phyloP scores from a whole-genome alignment of 2,329 filamentous ascomycete genomes.

The Pseudogymnoascus sp. region DNA sequence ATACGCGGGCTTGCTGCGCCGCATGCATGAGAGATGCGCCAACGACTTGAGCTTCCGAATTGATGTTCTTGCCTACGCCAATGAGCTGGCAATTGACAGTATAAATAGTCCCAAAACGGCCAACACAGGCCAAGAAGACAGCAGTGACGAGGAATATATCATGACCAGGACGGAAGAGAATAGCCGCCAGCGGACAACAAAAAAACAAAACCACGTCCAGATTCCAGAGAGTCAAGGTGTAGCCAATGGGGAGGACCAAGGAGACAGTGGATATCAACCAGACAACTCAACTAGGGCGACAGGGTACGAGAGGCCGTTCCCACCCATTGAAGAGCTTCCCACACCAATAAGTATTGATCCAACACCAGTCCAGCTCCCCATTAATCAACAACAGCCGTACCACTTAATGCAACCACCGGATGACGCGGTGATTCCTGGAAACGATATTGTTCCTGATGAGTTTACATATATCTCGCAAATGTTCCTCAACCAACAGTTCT shows the following conservation, averaged over 20 bases:
- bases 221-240: neutral
- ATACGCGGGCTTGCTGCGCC: constrained; percentile 15
- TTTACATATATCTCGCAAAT: constrained; percentile 19
- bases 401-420: neutral
- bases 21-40: constrained; percentile 10
- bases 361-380: neutral
- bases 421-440: neutral
- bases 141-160: constrained; percentile 2
- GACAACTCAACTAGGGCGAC: neutral
- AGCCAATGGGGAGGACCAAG: neutral
- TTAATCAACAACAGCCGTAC: constrained; percentile 8
- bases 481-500: constrained; percentile 22
- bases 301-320: neutral
- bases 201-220: neutral
- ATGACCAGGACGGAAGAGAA: neutral
- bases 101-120: neutral
- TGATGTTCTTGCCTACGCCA: constrained; percentile 14
- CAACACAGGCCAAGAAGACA: neutral
- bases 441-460: constrained; percentile 16
- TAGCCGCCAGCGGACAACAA: neutral
- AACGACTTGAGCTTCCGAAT: constrained; percentile 9
- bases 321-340: neutral
- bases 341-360: neutral
- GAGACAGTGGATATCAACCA: neutral
- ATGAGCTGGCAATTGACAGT: neutral